phyloP scores from a whole-genome alignment of 2,329 filamentous ascomycete genomes.

The Aspergillus texensis region DNA sequence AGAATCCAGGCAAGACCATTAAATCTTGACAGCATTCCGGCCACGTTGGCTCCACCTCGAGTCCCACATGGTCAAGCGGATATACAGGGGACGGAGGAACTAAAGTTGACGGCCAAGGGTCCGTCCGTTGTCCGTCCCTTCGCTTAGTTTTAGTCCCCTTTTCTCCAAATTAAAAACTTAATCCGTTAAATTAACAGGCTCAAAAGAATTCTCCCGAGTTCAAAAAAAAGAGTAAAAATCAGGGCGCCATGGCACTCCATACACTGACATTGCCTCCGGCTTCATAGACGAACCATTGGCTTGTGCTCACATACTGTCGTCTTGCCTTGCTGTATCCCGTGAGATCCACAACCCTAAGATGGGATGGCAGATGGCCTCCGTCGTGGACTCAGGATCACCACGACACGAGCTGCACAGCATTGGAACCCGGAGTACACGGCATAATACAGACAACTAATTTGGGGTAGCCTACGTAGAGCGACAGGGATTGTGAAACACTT shows the following conservation, averaged over 20 bases:
- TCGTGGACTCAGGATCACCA: background rate
- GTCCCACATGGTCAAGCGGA: background rate
- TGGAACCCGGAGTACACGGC: background rate
- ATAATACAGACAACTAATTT: background rate
- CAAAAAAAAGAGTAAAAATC: background rate
- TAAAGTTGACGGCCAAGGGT: background rate
- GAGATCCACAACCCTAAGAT: background rate
- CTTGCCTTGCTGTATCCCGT: background rate
- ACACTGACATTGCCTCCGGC: background rate
- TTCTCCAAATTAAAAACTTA: background rate
- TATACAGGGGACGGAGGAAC: background rate
- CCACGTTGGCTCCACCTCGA: background rate
- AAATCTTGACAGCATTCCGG: background rate
- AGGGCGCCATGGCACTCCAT: background rate
- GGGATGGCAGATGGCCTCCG: background rate
- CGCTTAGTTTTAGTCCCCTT: background rate
- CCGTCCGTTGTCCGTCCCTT: background rate
- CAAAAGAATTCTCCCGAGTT: background rate
- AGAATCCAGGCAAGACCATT: background rate
- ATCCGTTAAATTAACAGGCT: background rate
- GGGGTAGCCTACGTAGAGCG: background rate
- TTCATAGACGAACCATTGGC: conserved; percentile 2
- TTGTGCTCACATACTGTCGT: background rate
- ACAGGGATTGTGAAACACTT: background rate
- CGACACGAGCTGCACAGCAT: background rate